These are phyloP conservation scores for Boletus rubescentipes DNA, from an alignment of 768 basidiomycete species.

Conservation along the genomic window DNA sequence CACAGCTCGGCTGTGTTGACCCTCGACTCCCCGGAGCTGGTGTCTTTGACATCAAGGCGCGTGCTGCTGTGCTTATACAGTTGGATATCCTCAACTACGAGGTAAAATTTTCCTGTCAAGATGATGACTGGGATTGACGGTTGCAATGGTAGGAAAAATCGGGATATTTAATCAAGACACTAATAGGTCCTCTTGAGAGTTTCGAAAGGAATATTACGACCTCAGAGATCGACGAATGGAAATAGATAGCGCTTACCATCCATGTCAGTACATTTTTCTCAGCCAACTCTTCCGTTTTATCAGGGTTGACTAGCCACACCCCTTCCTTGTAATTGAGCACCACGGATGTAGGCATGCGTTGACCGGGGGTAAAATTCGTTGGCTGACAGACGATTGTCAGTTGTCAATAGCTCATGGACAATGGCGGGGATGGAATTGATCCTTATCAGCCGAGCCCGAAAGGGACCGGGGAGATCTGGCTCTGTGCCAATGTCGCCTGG, in stretches of 20 bases:
- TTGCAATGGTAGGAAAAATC: conserved; percentile 60
- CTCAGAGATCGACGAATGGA: conserved; percentile 42
- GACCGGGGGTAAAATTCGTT: conserved; percentile 70
- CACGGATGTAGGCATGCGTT: conserved; percentile 74
- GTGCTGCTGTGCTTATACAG: conserved; percentile 81
- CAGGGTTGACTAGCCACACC: conserved; percentile 65
- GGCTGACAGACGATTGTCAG: conserved; percentile 39
- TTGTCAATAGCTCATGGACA: not conserved
- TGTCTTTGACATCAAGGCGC: conserved; percentile 95
- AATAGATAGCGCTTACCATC: conserved; percentile 50
- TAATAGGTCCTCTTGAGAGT: conserved; percentile 66
- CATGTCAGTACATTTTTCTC: conserved; percentile 74
- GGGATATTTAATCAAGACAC: conserved; percentile 68
- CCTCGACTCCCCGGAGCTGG: conserved; percentile 81
- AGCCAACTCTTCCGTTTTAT: conserved; percentile 38
- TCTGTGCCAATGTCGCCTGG: too few relatives aligned
- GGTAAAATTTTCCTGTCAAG: conserved; percentile 35
- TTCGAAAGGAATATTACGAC: conserved; percentile 96
- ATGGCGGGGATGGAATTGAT: not conserved
- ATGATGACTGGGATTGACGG: not conserved
- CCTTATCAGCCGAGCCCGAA: not conserved
- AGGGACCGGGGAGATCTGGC: too few relatives aligned
- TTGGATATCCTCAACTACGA: conserved; percentile 82
- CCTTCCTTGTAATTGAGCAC: conserved; percentile 64
- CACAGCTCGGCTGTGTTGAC: conserved; percentile 90